Base-by-base conservation (phyloP, 2,329 filamentous ascomycete genomes). In the Botrytis byssoidea region DNA sequence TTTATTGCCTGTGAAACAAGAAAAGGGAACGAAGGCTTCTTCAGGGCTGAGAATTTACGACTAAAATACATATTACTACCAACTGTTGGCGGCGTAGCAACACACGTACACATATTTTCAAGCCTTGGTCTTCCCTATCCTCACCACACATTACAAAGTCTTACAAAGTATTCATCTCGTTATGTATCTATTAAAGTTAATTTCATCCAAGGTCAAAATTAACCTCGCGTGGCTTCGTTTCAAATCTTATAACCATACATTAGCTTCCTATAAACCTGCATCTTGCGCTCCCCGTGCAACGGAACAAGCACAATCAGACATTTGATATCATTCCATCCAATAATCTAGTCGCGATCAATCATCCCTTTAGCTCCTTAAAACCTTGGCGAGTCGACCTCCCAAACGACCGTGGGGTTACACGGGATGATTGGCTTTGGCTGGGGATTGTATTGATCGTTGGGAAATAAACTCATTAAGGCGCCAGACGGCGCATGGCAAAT, bases 61-160 rank as follows among this genome's bases (percentile, higher is more conserved):
- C n/a, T 16, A 32, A 46, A 16, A 22, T 44, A 22, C 51, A 65
- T 65, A 42, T 42, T 1, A 9, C n/a, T 65, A 46, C n/a, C 18
- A 44, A 66, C 63, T 35, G 20, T 66, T 66, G 63, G 29, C 63
- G 63, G 63, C 63, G 42, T 66, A 66, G 63, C 63, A 66, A 35
- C 32, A 66, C 63, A 55, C 25, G 12, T 44, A 44, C 37, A 65
- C 18, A 48, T 6, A 25, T 48, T 44, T 12, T 63, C 25, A 63
- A 44, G 61, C 18, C 61, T 8, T 12, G 40, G 20, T 48, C 14
- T n/a, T 44, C n/a, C 32, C 22, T 9, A 46, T 35, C 9, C 25
- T 29, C 60, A 37, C 37, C 9, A 32, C 40, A 46, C 40, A 10
- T 4, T n/a, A 7, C n/a, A 65, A 42, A 20, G n/a, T 18, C 18